A percentile compares a stretch with the other conserved stretches of the same genome.
phyloP scores from a whole-genome alignment of 169 alveolate species.

The Perkinsus olseni region DNA sequence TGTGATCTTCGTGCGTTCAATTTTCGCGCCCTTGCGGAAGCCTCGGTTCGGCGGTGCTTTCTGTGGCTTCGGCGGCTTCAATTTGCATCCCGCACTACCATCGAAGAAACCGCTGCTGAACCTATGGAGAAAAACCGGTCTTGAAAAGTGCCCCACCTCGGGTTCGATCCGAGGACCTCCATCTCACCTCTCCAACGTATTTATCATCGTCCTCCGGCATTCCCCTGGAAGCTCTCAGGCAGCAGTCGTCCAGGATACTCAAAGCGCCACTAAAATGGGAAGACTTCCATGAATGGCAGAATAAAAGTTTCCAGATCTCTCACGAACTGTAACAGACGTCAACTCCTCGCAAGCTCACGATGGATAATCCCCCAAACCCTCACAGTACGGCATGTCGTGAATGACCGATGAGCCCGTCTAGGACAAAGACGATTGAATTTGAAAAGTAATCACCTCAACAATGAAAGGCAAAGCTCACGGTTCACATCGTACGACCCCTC shows the following conservation, averaged over 20 bases:
- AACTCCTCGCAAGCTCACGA: too few relatives aligned
- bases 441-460: too few relatives aligned
- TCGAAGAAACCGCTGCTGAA: background rate
- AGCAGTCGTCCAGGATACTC: background rate
- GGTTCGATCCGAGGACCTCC: background rate
- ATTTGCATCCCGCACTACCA: background rate
- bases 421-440: too few relatives aligned
- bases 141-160: background rate
- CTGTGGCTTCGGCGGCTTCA: background rate
- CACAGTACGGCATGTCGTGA: too few relatives aligned
- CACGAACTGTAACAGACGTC: too few relatives aligned
- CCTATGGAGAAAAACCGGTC: too few relatives aligned
- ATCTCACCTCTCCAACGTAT: background rate
- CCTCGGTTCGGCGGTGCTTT: background rate
- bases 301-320: background rate
- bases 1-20: background rate
- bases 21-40: background rate
- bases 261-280: background rate
- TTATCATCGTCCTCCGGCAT: background rate
- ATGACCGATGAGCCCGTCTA: too few relatives aligned
- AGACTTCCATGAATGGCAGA: background rate
- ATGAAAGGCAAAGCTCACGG: too few relatives aligned
- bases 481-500: background rate
- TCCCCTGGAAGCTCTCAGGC: background rate
- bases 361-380: too few relatives aligned